phyloP scores from a whole-genome alignment of 2,329 filamentous ascomycete species.

The Thielaviopsis euricoi region DNA sequence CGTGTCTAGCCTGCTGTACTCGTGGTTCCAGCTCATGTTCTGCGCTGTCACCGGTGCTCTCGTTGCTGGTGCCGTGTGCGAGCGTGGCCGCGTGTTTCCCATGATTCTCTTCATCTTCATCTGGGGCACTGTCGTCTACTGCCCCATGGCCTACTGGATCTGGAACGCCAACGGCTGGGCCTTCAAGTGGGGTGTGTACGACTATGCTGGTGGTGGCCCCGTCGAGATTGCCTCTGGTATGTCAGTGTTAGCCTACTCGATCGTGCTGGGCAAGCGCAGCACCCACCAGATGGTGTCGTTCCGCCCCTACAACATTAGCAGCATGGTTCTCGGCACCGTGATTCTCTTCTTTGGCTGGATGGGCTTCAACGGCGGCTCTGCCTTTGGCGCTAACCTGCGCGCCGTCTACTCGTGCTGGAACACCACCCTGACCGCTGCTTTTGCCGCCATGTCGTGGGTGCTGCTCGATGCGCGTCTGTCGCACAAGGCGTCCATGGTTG shows the following conservation, averaged over 20 bases:
- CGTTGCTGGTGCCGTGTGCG: constrained; percentile 78
- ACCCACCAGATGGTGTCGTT: constrained; percentile 99
- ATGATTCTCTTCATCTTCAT: constrained; percentile 91
- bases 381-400: constrained; percentile 85
- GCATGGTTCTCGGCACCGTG: constrained; percentile 88
- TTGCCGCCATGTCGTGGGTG: constrained; percentile 85
- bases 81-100: constrained; percentile 82
- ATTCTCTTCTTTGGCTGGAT: constrained; percentile 98
- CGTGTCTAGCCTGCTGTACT: constrained; percentile 77
- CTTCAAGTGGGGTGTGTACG: constrained; percentile 76
- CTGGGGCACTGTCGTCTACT: constrained; percentile 97
- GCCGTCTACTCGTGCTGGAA: constrained; percentile 98
- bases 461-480: constrained; percentile 89
- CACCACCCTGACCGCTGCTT: constrained; percentile 82
- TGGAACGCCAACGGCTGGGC: constrained; percentile 95
- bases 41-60: constrained; percentile 85
- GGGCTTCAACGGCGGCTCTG: constrained; percentile 92
- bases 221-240: constrained; percentile 94
- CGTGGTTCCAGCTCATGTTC: constrained; percentile 99
- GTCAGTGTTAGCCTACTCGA: constrained; percentile 85
- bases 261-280: constrained; percentile 87
- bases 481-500: constrained; percentile 76
- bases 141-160: constrained; percentile 87
- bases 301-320: constrained; percentile 93
- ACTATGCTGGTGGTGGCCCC: constrained; percentile 91